Evolutionary conservation across 495 filamentous ascomycete species (phyloP).

Genomic region (Penicillium canescens): DNA sequence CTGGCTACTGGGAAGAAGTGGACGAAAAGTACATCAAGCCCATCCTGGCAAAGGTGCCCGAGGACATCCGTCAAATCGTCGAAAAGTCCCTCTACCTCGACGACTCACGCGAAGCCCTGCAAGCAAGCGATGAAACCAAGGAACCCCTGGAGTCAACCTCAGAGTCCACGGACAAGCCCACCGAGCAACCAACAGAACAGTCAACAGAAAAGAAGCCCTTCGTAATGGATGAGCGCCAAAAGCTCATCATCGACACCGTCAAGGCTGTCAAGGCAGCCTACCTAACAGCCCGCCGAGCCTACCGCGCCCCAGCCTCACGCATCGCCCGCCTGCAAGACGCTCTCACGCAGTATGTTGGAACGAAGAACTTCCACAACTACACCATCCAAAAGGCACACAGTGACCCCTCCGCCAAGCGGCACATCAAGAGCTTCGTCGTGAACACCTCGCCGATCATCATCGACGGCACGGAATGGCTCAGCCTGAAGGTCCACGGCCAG

Average conservation of each 20-base stretch:
- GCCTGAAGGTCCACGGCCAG: conserved; percentile 92
- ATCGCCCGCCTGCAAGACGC: conserved; percentile 69
- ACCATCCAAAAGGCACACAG: conserved; percentile 79
- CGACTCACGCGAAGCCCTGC: conserved; percentile 19
- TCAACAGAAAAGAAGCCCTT: conserved; percentile 15
- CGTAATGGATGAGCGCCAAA: conserved; percentile 26
- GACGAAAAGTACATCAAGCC: conserved; percentile 76
- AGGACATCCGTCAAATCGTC: conserved; percentile 41
- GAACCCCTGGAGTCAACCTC: neutral
- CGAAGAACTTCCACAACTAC: conserved; percentile 92
- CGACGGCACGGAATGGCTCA: conserved; percentile 91
- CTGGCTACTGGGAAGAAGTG: conserved; percentile 75
- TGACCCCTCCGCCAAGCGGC: conserved; percentile 80
- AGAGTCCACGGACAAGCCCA: conserved; percentile 14
- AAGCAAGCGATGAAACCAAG: conserved; percentile 12
- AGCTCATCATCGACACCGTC: conserved; percentile 57
- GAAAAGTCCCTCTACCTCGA: conserved; percentile 39
- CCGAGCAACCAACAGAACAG: conserved; percentile 2
- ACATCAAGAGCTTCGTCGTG: conserved; percentile 85
- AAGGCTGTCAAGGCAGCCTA: conserved; percentile 79
- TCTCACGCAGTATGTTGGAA: conserved; percentile 73
- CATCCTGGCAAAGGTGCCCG: conserved; percentile 60
- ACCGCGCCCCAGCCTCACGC: conserved; percentile 73
- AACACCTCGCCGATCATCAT: conserved; percentile 74
- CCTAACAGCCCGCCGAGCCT: conserved; percentile 71